Percentiles rank a stretch among this genome's conserved stretches.
These are phyloP conservation scores for Botrytis porri DNA, from an alignment of 2,329 filamentous ascomycete genomes.

Conservation along the genomic window DNA sequence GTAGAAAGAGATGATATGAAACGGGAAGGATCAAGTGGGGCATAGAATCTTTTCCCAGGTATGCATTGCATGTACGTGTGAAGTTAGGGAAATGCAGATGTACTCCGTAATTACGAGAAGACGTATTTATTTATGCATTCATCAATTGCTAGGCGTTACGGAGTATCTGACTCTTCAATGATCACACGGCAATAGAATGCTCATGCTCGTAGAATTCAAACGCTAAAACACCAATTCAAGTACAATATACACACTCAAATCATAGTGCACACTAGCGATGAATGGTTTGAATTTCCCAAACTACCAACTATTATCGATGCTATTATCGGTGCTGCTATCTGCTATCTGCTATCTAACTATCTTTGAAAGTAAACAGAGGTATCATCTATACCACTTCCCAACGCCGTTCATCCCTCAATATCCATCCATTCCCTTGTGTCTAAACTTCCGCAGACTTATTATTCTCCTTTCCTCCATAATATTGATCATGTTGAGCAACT, in stretches of 20 bases:
- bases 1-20: too few species aligned
- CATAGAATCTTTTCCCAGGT: too few species aligned
- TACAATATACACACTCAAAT: not conserved
- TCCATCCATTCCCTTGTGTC: not conserved
- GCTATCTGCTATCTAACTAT: not conserved
- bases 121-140: too few species aligned
- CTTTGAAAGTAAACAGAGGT: not conserved
- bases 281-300: not conserved
- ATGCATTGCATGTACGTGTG: too few species aligned
- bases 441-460: not conserved
- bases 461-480: conserved; percentile 22
- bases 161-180: too few species aligned
- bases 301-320: not conserved
- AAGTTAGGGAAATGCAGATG: too few species aligned
- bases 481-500: conserved; percentile 19
- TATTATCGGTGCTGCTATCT: not conserved
- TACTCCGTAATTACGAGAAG: too few species aligned
- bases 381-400: not conserved
- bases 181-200: too few species aligned
- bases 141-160: too few species aligned
- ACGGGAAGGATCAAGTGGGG: too few species aligned
- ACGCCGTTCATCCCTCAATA: not conserved
- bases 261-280: not conserved
- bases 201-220: too few species aligned
- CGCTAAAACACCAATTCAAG: too few species aligned